Evolutionary conservation across 2,329 filamentous ascomycete genomes (phyloP), one percentile per base, ranked within the genome.

Genomic region (Trichoderma semiorbis): DNA sequence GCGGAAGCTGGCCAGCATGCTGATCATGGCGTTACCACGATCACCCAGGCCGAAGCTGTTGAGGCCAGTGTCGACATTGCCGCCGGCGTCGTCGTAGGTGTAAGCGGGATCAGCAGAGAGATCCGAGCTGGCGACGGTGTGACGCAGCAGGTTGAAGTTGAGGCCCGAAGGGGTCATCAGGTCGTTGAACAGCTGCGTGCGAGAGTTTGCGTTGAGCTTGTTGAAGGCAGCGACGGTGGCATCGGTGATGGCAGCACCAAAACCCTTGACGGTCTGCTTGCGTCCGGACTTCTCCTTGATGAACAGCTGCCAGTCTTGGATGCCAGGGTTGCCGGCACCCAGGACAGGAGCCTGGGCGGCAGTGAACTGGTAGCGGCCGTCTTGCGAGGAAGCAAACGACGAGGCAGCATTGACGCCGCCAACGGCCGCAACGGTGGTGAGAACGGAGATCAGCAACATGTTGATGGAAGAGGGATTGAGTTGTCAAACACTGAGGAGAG

Each of bases 191-290:
- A 84, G 77, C 72, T 78, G 72, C 28, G 74, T 75, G 24, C 78
- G 80, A 43, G 75, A 69, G 62, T 75, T 74, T 18, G 74, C 73
- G 1, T 80, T 72, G 3, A 84, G 78, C 24, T 75, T 74, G 70
- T 80, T 80, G 73, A 84, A 78, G 28, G 81, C 81, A 32, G 78
- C 76, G 11, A 84, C 81, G 6, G 82, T 83, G 36, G 80, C 79
- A 66, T 84, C 82, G 3, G 83, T 84, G 32, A 84, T 81, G 11
- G 81, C 77, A 7, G 81, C 82, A n/a, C 83, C 82, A 69, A 84
- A 84, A 5, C 83, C 82, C 57, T 76, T 79, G 75, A 84, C 75
- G 14, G 74, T 79, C 75, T 84, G 83, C 73, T 82, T 83, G 68
- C 65, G 69, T 72, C 77, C 72, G 1, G 77, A 47, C 24, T 80